phyloP scores from a whole-genome alignment of 202 grass and related monocot genomes.

The Zoysia matrella region DNA sequence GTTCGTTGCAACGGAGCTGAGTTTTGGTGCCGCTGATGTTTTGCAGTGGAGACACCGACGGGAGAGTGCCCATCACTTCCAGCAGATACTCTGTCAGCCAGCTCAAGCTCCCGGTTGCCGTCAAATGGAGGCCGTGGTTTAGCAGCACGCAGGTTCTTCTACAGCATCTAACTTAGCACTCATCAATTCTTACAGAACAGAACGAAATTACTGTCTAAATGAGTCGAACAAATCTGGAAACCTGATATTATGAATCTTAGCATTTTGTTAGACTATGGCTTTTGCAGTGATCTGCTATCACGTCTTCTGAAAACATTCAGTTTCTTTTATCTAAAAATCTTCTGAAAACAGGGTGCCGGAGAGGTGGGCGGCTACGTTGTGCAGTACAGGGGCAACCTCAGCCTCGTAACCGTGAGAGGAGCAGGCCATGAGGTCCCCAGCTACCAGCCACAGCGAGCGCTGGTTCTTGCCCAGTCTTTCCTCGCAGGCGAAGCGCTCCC shows the following conservation, averaged over 20 bases:
- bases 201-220: too few relatives aligned
- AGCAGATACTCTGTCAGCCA: conserved; percentile 77
- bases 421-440: conserved; percentile 86
- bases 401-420: conserved; percentile 81
- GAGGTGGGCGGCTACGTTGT: conserved; percentile 76
- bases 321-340: too few relatives aligned
- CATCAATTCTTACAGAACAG: neutral
- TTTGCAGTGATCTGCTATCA: neutral
- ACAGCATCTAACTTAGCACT: neutral
- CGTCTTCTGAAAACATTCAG: neutral
- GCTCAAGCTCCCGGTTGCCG: conserved; percentile 54
- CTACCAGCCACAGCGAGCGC: conserved; percentile 70
- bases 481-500: conserved; percentile 59
- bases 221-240: neutral
- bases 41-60: conserved; percentile 77
- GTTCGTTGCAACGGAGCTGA: neutral
- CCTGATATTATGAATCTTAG: neutral
- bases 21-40: conserved; percentile 26
- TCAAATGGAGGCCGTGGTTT: conserved; percentile 73
- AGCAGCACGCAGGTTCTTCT: conserved; percentile 54
- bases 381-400: conserved; percentile 65
- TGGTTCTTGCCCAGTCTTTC: conserved; percentile 64
- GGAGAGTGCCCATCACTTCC: conserved; percentile 77
- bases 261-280: neutral
- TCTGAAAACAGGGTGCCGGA: conserved; percentile 34